phyloP scores from a whole-genome alignment of 176 grass and related monocot genomes.

The Carex scoparia region DNA sequence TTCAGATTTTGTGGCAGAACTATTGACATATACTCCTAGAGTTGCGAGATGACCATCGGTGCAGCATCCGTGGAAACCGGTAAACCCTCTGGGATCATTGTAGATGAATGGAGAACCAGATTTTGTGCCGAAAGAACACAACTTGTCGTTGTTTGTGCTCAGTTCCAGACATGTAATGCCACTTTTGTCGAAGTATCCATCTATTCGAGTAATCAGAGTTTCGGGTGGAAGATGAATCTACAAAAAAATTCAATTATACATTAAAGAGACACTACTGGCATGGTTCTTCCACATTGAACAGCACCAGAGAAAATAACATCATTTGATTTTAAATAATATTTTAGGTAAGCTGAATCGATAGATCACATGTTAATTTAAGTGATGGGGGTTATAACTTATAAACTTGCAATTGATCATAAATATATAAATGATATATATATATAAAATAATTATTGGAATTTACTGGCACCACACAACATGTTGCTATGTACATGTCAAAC shows the following conservation, averaged over 20 bases:
- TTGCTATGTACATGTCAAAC: no score
- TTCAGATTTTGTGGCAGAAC: background rate
- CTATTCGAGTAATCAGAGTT: conserved; percentile 27
- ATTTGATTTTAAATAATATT: background rate
- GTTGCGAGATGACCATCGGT: background rate
- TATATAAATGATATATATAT: no score
- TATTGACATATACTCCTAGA: conserved; percentile 22
- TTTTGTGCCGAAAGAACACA: conserved; percentile 9
- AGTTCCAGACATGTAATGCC: conserved; percentile 13
- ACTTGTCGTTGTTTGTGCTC: conserved; percentile 13
- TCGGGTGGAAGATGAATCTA: conserved; percentile 11
- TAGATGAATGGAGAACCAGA: conserved; percentile 17
- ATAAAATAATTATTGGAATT: no score
- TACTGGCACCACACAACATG: no score
- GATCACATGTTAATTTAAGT: background rate
- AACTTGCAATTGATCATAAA: background rate
- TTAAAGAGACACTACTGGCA: background rate
- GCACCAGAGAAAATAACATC: background rate
- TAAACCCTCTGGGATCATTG: conserved; percentile 15
- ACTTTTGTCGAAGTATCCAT: conserved; percentile 2
- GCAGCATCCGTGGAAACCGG: conserved; percentile 16
- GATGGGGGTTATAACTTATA: background rate
- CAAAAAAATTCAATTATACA: background rate
- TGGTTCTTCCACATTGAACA: background rate
- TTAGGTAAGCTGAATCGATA: background rate